Evolutionary conservation across 495 filamentous ascomycete species (phyloP).

Genomic region (Neurospora sp.): DNA sequence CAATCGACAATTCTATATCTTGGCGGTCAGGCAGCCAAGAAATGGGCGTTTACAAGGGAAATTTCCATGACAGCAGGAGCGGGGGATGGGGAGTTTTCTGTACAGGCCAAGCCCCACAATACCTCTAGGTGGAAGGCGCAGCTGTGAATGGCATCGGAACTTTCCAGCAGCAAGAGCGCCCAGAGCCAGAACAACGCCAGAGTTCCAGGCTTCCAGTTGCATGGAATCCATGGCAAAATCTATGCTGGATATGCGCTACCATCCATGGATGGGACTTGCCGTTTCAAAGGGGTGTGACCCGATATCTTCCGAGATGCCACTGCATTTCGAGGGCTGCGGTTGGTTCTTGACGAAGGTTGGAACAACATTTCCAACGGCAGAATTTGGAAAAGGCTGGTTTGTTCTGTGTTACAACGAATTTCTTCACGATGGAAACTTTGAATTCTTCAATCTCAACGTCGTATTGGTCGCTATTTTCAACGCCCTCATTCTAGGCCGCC

Average conservation of each 20-base stretch:
- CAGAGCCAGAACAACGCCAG: background rate
- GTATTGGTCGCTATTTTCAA: background rate
- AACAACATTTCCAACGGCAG: background rate
- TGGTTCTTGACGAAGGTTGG: background rate
- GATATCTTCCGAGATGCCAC: slow-evolving; percentile 10
- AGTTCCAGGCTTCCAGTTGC: background rate
- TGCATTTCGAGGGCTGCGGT: background rate
- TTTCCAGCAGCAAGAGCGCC: background rate
- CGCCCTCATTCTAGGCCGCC: too few relatives aligned
- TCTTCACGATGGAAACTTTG: too few relatives aligned
- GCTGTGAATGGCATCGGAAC: background rate
- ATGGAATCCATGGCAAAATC: too few relatives aligned
- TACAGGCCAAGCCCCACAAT: background rate
- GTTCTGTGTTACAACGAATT: too few relatives aligned
- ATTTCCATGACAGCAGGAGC: background rate
- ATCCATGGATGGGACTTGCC: background rate
- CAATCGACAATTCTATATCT: background rate
- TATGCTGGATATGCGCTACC: too few relatives aligned
- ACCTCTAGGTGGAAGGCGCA: background rate
- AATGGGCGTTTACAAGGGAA: background rate
- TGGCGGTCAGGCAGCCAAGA: background rate
- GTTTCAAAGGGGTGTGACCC: slow-evolving; percentile 6
- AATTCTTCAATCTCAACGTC: background rate
- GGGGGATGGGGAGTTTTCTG: background rate
- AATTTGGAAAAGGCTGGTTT: background rate